These are phyloP conservation scores for Miscanthus lutarioriparius DNA, from an alignment of 176 grass and related monocot species.

Conservation along the genomic window DNA sequence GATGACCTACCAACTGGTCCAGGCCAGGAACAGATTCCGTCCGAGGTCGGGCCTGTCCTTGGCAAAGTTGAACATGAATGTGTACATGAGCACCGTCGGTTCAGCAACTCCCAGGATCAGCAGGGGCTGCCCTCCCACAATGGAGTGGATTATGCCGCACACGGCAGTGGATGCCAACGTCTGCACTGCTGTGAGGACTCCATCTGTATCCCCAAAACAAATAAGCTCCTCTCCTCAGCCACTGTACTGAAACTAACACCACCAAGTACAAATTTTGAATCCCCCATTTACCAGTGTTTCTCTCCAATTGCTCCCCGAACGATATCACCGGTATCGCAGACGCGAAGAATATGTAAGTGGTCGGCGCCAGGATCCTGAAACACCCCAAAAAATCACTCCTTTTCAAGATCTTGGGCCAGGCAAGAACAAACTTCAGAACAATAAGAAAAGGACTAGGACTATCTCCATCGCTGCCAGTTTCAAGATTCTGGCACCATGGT, in stretches of 20 bases:
- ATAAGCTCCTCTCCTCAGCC: constrained; percentile 1
- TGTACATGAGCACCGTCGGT: constrained; percentile 98
- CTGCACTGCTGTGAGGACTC: constrained; percentile 88
- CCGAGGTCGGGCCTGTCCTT: constrained; percentile 81
- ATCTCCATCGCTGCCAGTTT: not conserved
- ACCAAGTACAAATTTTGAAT: not conserved
- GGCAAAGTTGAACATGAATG: constrained; percentile 98
- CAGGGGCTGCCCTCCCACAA: constrained; percentile 89
- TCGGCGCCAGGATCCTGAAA: constrained; percentile 89
- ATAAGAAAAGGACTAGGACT: not conserved
- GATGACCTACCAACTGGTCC: constrained; percentile 84
- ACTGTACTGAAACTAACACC: constrained; percentile 5
- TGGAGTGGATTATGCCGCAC: constrained; percentile 94
- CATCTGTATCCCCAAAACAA: constrained; percentile 53
- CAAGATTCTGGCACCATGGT: constrained; percentile 9
- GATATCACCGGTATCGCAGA: constrained; percentile 99
- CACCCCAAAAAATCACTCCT: not conserved
- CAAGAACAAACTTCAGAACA: constrained; percentile 14
- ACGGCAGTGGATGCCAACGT: constrained; percentile 91
- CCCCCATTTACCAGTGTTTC: constrained; percentile 70
- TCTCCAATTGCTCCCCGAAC: constrained; percentile 94
- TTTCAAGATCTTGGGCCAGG: constrained; percentile 38
- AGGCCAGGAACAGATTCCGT: constrained; percentile 74
- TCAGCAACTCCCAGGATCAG: constrained; percentile 96
- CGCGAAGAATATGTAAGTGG: constrained; percentile 99